Base-by-base conservation (phyloP, 2,329 filamentous ascomycete genomes). In the Aspergillus versicolor region DNA sequence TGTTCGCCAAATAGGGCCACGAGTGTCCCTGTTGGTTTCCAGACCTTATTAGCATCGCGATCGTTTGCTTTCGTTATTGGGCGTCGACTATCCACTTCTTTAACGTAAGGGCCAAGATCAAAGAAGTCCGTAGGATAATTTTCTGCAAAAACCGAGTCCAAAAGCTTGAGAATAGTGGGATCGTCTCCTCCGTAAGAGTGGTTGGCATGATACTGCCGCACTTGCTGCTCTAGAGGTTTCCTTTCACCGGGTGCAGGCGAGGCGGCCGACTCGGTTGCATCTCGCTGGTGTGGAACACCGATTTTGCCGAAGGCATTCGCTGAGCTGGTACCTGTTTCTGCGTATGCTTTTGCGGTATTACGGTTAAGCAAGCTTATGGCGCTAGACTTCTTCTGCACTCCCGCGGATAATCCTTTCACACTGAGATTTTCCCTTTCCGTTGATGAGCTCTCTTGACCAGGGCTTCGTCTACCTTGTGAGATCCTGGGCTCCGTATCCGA, bases 1-100 rank as follows among this genome's bases (percentile, higher is more conserved):
- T 99, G 94, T 71, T 99, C 94, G 1, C 90, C 86, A 68, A 97
- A 92, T 1, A 91, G 91, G 2, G 92, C 91, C 19, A 97, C 88
- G 8, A 97, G 81, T 51, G 86, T 88, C 2, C 94, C 92, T 54
- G 87, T 85, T 0, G 94, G 94, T 62, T 86, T 88, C 94, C 94
- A 99, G 3, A 85, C 82, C 54, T 84, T 85, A 34, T 87, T 73
- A 49, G 73, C 65, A 66, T 77, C 75, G 57, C 81, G 83, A 24
- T 82, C 79, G 34, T 79, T 82, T 22, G 81, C 77, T 59, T 80
- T 80, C 59, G 77, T 80, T 54, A 86, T 84, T 5, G 82, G 79
- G 45, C 77, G 74, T 54, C 77, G 78, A 34, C 66, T 60, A 45
- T 84, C 85, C 4, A 89, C 80, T 2, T 89, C 86, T 52, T 88